A percentile compares a stretch with the other conserved stretches of the same genome.
phyloP scores from a whole-genome alignment of 139 green algal species.

The Klebsormidium nitens region DNA sequence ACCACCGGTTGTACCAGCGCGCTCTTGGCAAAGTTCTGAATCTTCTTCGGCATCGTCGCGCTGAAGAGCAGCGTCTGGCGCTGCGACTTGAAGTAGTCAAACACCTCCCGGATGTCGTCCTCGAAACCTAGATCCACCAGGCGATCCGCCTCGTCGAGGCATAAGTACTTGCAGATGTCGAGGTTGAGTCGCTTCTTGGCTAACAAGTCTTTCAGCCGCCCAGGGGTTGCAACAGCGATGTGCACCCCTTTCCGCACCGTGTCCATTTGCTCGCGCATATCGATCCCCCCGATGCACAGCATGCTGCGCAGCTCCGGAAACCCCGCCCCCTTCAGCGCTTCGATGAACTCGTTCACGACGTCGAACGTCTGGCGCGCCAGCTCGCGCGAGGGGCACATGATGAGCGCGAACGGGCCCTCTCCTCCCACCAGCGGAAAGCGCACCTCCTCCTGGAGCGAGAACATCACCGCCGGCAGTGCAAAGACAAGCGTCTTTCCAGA shows the following conservation, averaged over 20 bases:
- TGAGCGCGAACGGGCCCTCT: slow-evolving; percentile 86
- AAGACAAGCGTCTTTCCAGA: slow-evolving; percentile 96
- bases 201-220: slow-evolving; percentile 92
- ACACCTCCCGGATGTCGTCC: slow-evolving; percentile 79
- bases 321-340: slow-evolving; percentile 50
- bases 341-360: slow-evolving; percentile 59
- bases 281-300: slow-evolving; percentile 86
- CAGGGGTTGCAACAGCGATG: slow-evolving; percentile 86
- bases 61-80: slow-evolving; percentile 97
- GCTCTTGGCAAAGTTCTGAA: slow-evolving; percentile 92
- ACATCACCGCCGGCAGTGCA: slow-evolving; percentile 82
- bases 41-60: slow-evolving; percentile 97
- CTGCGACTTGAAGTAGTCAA: slow-evolving; percentile 73
- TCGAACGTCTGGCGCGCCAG: slow-evolving; percentile 84
- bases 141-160: slow-evolving; percentile 95
- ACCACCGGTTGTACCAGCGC: slow-evolving; percentile 88
- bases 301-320: slow-evolving; percentile 72
- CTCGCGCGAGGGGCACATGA: slow-evolving; percentile 92
- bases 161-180: slow-evolving; percentile 87
- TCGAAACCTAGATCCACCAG: slow-evolving; percentile 97
- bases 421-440: slow-evolving; percentile 66
- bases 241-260: slow-evolving; percentile 70
- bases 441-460: slow-evolving; percentile 44
- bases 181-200: slow-evolving; percentile 83
- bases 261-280: slow-evolving; percentile 52